Conservation (phyloP, 257 asterid species). For the Marsdenia floribunda region DNA sequence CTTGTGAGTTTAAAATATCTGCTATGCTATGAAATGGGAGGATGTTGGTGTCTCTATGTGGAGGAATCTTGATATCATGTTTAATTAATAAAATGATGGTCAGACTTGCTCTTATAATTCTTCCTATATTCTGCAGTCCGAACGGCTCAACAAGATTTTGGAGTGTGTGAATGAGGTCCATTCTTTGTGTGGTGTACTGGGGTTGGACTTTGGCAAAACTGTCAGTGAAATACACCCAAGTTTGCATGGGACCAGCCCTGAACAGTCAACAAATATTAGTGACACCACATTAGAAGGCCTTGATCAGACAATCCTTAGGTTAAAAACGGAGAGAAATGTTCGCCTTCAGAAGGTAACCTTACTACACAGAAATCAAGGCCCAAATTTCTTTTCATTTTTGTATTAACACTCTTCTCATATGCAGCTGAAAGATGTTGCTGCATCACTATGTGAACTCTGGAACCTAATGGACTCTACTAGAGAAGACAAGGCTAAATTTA, state of each 20-base stretch:
- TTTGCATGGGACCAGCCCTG: slow-evolving; percentile 57
- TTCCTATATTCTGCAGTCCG: slow-evolving; percentile 50
- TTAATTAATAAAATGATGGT: neutral
- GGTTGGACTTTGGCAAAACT: slow-evolving; percentile 71
- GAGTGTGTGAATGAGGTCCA: slow-evolving; percentile 83
- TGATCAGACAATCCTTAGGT: slow-evolving; percentile 52
- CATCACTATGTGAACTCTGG: slow-evolving; percentile 78
- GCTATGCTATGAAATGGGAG: neutral
- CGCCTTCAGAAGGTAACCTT: slow-evolving; percentile 75
- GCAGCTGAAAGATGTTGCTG: slow-evolving; percentile 81
- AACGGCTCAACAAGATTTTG: slow-evolving; percentile 73
- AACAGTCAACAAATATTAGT: slow-evolving; percentile 68
- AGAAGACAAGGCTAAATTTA: slow-evolving; percentile 57
- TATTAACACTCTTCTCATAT: slow-evolving; percentile 23
- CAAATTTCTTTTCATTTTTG: neutral
- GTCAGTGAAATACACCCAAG: slow-evolving; percentile 84
- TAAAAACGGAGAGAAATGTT: slow-evolving; percentile 67
- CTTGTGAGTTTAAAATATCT: neutral
- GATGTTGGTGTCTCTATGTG: neutral
- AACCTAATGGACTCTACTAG: slow-evolving; percentile 68
- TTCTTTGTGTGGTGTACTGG: slow-evolving; percentile 66
- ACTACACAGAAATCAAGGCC: neutral
- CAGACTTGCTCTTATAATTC: neutral
- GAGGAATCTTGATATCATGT: neutral
- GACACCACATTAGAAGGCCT: slow-evolving; percentile 77